Evolutionary conservation across 1,139 yeast genomes (phyloP).

Genomic region (Debaryomyces robertsiae): DNA sequence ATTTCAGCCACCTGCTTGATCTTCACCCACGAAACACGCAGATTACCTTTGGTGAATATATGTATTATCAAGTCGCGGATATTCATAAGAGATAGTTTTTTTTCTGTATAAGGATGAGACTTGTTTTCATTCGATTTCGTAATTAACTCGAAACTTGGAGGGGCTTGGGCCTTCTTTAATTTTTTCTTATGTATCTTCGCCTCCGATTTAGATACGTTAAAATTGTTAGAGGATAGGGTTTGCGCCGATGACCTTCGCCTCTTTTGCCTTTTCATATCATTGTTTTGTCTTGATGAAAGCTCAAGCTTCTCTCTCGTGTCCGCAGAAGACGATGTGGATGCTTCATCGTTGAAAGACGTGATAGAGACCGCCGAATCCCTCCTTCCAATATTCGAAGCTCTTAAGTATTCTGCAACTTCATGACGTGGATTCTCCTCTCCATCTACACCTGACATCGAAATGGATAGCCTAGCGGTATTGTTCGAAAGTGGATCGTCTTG

Average conservation of each 20-base stretch:
- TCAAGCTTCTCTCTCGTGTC: slow-evolving; percentile 9
- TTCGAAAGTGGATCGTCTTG: slow-evolving; percentile 24
- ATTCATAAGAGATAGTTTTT: slow-evolving; percentile 39
- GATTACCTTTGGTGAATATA: slow-evolving; percentile 35
- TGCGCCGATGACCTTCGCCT: slow-evolving; percentile 50
- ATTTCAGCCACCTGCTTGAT: slow-evolving; percentile 24
- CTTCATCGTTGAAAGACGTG: slow-evolving; percentile 22
- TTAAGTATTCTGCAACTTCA: slow-evolving; percentile 22
- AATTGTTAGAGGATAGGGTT: slow-evolving; percentile 18
- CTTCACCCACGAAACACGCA: slow-evolving; percentile 43
- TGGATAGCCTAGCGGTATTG: slow-evolving; percentile 32
- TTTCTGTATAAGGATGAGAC: slow-evolving; percentile 13
- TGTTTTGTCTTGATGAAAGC: slow-evolving; percentile 15
- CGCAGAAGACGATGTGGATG: slow-evolving; percentile 10
- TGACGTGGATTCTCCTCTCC: slow-evolving; percentile 20
- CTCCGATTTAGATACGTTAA: slow-evolving; percentile 15
- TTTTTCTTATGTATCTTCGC: slow-evolving; percentile 37
- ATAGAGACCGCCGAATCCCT: slow-evolving; percentile 32
- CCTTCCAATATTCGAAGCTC: slow-evolving; percentile 12
- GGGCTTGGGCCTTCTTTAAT: slow-evolving; percentile 34
- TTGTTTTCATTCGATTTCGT: slow-evolving; percentile 16
- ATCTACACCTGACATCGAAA: slow-evolving; percentile 26
- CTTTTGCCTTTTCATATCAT: slow-evolving; percentile 17
- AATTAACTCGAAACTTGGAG: slow-evolving; percentile 28
- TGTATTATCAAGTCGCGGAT: slow-evolving; percentile 57